A percentile compares a stretch with the other conserved stretches of the same genome.
Conservation (phyloP, 1,139 yeast genomes). For the Tardiomyces depauwii region DNA sequence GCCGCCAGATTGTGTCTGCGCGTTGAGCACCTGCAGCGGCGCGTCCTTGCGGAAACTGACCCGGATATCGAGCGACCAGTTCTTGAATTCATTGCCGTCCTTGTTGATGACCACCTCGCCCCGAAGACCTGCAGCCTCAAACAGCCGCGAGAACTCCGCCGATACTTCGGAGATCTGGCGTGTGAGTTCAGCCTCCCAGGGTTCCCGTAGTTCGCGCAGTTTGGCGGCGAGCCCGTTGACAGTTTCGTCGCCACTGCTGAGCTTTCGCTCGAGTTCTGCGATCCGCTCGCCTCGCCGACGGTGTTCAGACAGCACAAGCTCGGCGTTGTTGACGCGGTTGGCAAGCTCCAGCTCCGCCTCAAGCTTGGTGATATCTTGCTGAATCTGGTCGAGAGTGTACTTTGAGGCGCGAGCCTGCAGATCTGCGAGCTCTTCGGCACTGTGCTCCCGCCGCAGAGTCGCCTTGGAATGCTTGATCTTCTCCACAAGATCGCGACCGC, state of each 20-base stretch:
- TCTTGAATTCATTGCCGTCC: slow-evolving; percentile 39
- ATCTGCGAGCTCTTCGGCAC: background rate
- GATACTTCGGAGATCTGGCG: slow-evolving; percentile 44
- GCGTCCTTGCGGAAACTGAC: slow-evolving; percentile 80
- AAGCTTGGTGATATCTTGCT: background rate
- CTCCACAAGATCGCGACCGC: slow-evolving; percentile 4
- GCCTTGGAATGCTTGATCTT: background rate
- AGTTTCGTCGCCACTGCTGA: slow-evolving; percentile 1
- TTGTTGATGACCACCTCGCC: slow-evolving; percentile 62
- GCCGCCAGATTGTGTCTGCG: slow-evolving; percentile 94
- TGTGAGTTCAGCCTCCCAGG: slow-evolving; percentile 53
- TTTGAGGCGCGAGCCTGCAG: background rate
- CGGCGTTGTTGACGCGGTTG: background rate
- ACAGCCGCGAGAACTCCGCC: slow-evolving; percentile 50
- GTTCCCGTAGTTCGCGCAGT: slow-evolving; percentile 15
- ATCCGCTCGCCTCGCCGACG: background rate
- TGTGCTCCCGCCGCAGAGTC: background rate
- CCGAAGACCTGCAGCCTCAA: slow-evolving; percentile 68
- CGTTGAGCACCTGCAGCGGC: slow-evolving; percentile 57
- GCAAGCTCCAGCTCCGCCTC: background rate
- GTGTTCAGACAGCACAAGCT: background rate
- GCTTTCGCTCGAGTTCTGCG: slow-evolving; percentile 5
- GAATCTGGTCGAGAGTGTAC: background rate
- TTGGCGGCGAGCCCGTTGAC: slow-evolving; percentile 2
- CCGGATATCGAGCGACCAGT: slow-evolving; percentile 77